Evolutionary conservation across 768 basidiomycete species (phyloP), one percentile per base, ranked within the genome.

Genomic region (Mycena belliarum): DNA sequence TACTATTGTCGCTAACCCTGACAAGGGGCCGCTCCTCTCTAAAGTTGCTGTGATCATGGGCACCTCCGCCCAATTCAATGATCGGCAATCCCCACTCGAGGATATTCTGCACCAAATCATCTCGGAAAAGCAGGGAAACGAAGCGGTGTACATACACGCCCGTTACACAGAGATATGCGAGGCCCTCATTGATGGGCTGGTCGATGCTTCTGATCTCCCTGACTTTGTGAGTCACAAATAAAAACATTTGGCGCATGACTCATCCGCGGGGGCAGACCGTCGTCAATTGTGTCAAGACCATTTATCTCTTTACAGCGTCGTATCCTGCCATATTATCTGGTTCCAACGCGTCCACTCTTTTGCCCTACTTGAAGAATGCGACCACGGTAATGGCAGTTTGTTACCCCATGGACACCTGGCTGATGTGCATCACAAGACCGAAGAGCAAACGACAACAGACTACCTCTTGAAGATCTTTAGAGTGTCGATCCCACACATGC

Each of bases 381-480:
- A 81, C 82, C 6, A 85, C 87, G 16, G 93, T 95, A 69, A 66
- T 84, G 21, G 14, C 37, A 9, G 33, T 12, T 10, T 72, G 48
- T 1, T 32, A 44, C n/a, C 26, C 24, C 21, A 21, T 49, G 16
- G 2, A 51, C 3, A 35, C 16, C 28, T 32, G 37, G 51, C 29
- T n/a, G 54, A 4, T 44, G 11, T 28, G 10, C 42, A 21, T 59
- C 42, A 50, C 12, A 65, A 96, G 93, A 45, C 79, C 4, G 95
- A 98, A 53, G 95, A 98, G 60, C 83, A 93, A 61, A 76, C 81
- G 0, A 89, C 89, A 6, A 87, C 88, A 1, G 95, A 98, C 68
- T 91, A 91, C 68, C 73, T 99, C 5, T 80, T 98, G 38, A 89
- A 89, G 61, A 91, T 96, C 40, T 98, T 97, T 75, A 82, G 91